Conservation (phyloP, 108 stramenopile genomes). For the Nitzschia sp. region DNA sequence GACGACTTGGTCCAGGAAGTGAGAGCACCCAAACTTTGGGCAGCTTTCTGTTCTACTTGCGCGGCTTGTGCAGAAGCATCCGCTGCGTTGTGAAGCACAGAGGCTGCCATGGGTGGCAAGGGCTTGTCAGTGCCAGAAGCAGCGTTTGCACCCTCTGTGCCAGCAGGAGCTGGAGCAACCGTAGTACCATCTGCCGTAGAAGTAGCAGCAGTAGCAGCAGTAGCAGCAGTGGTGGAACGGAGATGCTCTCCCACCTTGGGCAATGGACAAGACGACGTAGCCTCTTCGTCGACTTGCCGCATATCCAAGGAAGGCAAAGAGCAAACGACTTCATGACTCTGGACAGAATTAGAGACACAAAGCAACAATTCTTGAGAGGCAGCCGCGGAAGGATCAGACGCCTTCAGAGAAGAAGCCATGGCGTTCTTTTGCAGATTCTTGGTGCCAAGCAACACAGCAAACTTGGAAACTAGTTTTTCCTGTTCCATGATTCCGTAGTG, state of each 20-base stretch:
- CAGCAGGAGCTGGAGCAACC: background rate
- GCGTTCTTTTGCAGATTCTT: constrained; percentile 14
- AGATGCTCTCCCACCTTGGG: constrained; percentile 43
- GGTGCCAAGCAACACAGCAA: constrained; percentile 38
- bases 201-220: background rate
- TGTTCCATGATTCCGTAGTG: constrained; percentile 16
- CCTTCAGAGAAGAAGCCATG: constrained; percentile 11
- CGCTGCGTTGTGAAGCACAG: constrained; percentile 39
- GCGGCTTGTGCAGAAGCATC: constrained; percentile 35
- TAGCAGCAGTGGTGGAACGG: background rate
- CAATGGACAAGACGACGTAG: constrained; percentile 16
- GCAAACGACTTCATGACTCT: constrained; percentile 43
- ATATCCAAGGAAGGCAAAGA: constrained; percentile 53
- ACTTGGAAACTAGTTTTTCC: constrained; percentile 37
- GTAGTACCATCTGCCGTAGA: background rate
- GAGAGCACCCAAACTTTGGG: constrained; percentile 33
- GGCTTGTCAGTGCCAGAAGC: background rate
- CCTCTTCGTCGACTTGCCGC: constrained; percentile 33
- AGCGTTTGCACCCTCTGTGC: background rate
- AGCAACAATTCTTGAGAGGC: constrained; percentile 27
- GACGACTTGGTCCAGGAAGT: constrained; percentile 65
- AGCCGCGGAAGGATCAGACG: constrained; percentile 8
- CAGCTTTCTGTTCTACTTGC: constrained; percentile 40
- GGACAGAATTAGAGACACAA: constrained; percentile 33
- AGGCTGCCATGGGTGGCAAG: constrained; percentile 39